Evolutionary conservation across 371 early-diverging fungal species (phyloP), one percentile per base, ranked within the genome.

Genomic region (Aphelidium insulamus): DNA sequence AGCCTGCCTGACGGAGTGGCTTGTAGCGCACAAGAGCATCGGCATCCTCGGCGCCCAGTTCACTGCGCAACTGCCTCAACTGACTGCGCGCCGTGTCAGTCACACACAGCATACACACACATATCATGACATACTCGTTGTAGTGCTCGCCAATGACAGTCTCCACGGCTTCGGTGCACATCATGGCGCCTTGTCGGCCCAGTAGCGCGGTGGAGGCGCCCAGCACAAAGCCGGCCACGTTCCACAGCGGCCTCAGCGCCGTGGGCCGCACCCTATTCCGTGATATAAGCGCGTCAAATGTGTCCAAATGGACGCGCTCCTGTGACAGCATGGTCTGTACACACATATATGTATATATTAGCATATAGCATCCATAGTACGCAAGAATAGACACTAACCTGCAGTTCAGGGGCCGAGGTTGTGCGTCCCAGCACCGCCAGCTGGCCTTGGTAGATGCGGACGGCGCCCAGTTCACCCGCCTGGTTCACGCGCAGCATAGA

Each of bases 151-250:
- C 92, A 51, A 94, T 91, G 11, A 79, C 81, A 0, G 90, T 85
- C 52, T 94, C 95, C 11, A 91, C 95, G 1, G 94, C 94, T 44
- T 94, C 95, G 0, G 95, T 94, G 51, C 90, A 90, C 2, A 87
- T 83, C 94, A 94, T 94, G 17, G 91, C 90, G 4, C 87, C 86
- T 37, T 83, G 78, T 41, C 79, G 75, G 10, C 94, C 94, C 46
- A 92, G 41, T 36, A 82, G 31, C 4, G 90, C 94, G 0, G 94
- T 83, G 3, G 67, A 72, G 16, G 65, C 74, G 12, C 94, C 94
- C 4, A 91, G 57, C 0, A 70, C 62, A 39, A 71, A 91, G 2
- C 94, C 94, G 4, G 80, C 79, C 3, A 65, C 56, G 33, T 80
- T 74, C 74, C 88, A 87, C 5, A 87, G 19, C 1, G 94, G 94